Conservation (phyloP, 2,329 filamentous ascomycete species). For the Arachnomyces sp. region DNA sequence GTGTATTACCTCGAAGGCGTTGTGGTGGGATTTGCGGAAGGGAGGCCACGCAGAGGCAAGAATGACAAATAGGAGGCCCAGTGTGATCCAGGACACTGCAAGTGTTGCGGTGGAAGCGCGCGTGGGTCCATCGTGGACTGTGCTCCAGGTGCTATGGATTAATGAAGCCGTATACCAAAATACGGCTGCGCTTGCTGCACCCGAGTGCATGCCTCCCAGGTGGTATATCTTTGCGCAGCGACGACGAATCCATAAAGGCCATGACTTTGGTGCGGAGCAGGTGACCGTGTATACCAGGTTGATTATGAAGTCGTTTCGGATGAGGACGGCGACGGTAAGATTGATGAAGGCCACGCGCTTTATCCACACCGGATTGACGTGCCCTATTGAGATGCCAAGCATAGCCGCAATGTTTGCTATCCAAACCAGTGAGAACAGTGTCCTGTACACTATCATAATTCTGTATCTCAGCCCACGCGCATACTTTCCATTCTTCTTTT, state of each 20-base stretch:
- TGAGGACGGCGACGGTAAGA: slow-evolving; percentile 38
- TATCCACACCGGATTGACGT: too few relatives aligned
- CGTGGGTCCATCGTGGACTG: slow-evolving; percentile 12
- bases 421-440: slow-evolving; percentile 36
- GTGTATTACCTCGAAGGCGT: slow-evolving; percentile 62
- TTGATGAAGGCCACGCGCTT: slow-evolving; percentile 41
- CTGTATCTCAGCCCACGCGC: slow-evolving; percentile 30
- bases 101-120: slow-evolving; percentile 38
- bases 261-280: slow-evolving; percentile 36
- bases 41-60: slow-evolving; percentile 55
- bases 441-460: slow-evolving; percentile 33
- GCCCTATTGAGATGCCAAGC: slow-evolving; percentile 27
- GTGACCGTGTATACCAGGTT: slow-evolving; percentile 42
- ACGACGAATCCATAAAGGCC: slow-evolving; percentile 39
- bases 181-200: slow-evolving; percentile 41
- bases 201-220: slow-evolving; percentile 47
- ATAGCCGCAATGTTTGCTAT: slow-evolving; percentile 31
- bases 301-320: slow-evolving; percentile 47
- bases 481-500: too few relatives aligned
- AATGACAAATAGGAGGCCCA: slow-evolving; percentile 51
- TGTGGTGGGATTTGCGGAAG: slow-evolving; percentile 55
- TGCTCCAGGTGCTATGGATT: slow-evolving; percentile 23
- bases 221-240: slow-evolving; percentile 45
- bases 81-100: slow-evolving; percentile 50
- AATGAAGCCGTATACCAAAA: slow-evolving; percentile 39